These are phyloP conservation scores for Anastatica hierochuntica DNA, from an alignment of 345 rosid genomes.

Conservation along the genomic window DNA sequence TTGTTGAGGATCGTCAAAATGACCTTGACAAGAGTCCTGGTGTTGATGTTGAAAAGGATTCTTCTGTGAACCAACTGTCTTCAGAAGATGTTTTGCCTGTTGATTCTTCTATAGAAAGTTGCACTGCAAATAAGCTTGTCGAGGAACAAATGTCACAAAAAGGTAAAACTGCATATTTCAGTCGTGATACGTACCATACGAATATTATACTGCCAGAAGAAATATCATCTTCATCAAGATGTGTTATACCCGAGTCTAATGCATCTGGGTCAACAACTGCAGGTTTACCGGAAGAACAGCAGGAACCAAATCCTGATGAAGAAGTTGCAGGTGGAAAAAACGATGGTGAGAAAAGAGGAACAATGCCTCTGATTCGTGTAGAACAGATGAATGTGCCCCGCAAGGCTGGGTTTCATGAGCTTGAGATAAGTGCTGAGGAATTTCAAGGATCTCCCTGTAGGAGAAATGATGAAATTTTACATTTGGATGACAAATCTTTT, in stretches of 20 bases:
- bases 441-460: constrained; percentile 2
- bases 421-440: constrained; percentile 11
- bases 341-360: constrained; percentile 1
- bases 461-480: constrained; percentile 1
- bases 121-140: constrained; percentile 3
- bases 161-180: neutral
- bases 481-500: constrained; percentile 1
- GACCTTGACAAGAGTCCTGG: neutral
- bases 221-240: neutral
- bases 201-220: constrained; percentile 2
- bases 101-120: constrained; percentile 7
- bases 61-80: constrained; percentile 3
- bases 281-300: too few relatives aligned
- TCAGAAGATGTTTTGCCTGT: neutral
- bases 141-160: constrained; percentile 4
- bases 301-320: too few relatives aligned
- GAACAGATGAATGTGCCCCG: constrained; percentile 9
- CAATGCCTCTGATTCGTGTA: neutral
- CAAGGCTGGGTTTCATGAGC: too few relatives aligned
- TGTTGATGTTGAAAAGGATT: neutral
- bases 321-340: neutral
- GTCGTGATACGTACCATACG: constrained; percentile 1
- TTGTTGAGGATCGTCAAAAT: neutral
- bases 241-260: constrained; percentile 4
- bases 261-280: constrained; percentile 9